phyloP scores from a whole-genome alignment of 441 rosid species.

The Capsella rubella region DNA sequence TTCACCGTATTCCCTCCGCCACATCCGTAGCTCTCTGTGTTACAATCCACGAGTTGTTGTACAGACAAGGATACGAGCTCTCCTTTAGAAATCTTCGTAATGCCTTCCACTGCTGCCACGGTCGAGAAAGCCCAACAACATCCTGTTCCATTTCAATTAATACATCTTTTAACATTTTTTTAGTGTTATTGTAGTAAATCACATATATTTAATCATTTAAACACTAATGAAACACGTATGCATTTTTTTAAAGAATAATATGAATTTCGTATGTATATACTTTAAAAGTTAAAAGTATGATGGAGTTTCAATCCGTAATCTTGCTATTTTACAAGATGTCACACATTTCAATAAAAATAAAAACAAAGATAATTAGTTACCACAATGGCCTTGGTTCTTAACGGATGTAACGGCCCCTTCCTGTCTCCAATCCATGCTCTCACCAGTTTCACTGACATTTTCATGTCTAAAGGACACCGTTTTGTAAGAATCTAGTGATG shows the following conservation, averaged over 20 bases:
- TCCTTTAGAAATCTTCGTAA: slow-evolving; percentile 28
- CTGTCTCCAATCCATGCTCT: slow-evolving; percentile 44
- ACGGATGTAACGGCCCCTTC: slow-evolving; percentile 46
- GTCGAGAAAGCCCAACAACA: slow-evolving; percentile 40
- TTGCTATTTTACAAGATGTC: too few species aligned
- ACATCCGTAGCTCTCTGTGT: slow-evolving; percentile 23
- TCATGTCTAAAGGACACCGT: slow-evolving; percentile 17
- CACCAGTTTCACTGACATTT: slow-evolving; percentile 35
- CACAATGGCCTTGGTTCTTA: slow-evolving; percentile 39
- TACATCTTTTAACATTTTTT: too few species aligned
- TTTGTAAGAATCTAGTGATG: background rate
- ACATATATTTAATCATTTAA: too few species aligned
- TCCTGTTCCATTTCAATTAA: background rate
- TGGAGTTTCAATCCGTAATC: too few species aligned
- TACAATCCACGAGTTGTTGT: slow-evolving; percentile 48
- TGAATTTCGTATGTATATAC: too few species aligned
- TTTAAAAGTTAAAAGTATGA: too few species aligned
- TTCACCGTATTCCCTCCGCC: slow-evolving; percentile 26
- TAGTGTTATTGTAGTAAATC: too few species aligned
- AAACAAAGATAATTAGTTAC: slow-evolving; percentile 13
- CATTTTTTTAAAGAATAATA: too few species aligned
- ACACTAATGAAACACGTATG: too few species aligned
- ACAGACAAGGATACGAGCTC: slow-evolving; percentile 42
- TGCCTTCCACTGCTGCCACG: slow-evolving; percentile 38
- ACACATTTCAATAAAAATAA: too few species aligned